Base-by-base conservation (phyloP, 2,329 filamentous ascomycete species). In the Monosporascus sp. region DNA sequence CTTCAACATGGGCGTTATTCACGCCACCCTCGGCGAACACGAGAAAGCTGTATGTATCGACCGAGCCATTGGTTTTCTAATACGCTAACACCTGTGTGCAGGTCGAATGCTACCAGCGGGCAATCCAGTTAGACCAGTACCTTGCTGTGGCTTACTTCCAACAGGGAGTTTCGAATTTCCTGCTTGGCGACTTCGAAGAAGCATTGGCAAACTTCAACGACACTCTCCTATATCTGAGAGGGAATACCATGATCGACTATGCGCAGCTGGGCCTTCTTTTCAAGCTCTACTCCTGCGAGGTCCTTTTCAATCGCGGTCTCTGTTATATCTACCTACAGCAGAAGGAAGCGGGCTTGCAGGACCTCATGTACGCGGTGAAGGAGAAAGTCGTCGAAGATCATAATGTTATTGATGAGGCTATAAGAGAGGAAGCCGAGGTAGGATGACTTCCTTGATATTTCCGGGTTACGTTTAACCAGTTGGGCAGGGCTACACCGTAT, bases 121-220 rank as follows among this genome's bases (percentile, higher is more conserved):
- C 94, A 48, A 89, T 96, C 63, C 82, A 86, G 59, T 80, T 97
- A 53, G 94, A 99, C 67, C 89, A 94, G 68, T 99, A 97, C 68
- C 87, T 99, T 46, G 94, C 94, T 53, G 91, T 99, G 54, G 93
- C 94, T 55, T 97, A 97, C 71, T 99, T 99, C 71, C 94, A 99
- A 68, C 90, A 97, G 72, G 94, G 94, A 44, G 94, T 99, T 18
- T 97, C 94, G 52, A 99, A 97, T 70, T 99, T 99, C 72, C 78
- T 99, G 49, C 83, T 97, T 52, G 93, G 93, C 55, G 94, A 99
- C 69, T 97, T 97, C 63, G 92, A 97, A 70, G 94, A 97, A 72
- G 94, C 94, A 18, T 78, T 97, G 57, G 92, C 92, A 62, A 97
- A 97, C 74, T 99, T 99, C 80, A 99, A 99, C 76, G 94, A 99